A percentile compares a stretch with the other conserved stretches of the same genome.
Evolutionary conservation across 768 basidiomycete species (phyloP).

Genomic region (Pleurotus eryngii): DNA sequence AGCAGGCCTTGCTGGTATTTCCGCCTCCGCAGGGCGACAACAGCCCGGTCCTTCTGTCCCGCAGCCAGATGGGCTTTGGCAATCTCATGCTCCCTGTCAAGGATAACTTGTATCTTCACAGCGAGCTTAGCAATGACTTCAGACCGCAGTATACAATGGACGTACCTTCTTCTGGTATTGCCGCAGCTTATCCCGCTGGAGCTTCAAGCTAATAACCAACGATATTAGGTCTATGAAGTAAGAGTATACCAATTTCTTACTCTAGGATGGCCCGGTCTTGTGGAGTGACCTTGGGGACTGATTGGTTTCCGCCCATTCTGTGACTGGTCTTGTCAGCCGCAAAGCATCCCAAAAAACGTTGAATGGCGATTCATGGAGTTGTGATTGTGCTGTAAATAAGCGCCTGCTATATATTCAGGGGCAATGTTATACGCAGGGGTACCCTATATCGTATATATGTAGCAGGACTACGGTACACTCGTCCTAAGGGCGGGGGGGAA

Average conservation of each 20-base stretch:
- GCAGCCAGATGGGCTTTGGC: constrained; percentile 77
- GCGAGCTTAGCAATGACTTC: neutral
- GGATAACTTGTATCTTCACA: constrained; percentile 77
- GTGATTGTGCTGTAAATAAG: too few species aligned
- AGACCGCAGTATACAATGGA: neutral
- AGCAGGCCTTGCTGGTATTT: constrained; percentile 94
- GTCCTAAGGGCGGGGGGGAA: constrained; percentile 13
- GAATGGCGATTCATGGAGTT: too few species aligned
- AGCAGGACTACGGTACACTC: constrained; percentile 24
- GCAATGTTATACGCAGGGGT: too few species aligned
- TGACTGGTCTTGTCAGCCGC: neutral
- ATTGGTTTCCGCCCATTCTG: constrained; percentile 70
- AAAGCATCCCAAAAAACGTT: too few species aligned
- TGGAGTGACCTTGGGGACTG: constrained; percentile 82
- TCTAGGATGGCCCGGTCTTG: constrained; percentile 96
- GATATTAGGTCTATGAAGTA: neutral
- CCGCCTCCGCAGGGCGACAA: constrained; percentile 82
- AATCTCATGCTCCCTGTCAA: constrained; percentile 86
- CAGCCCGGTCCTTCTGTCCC: constrained; percentile 84
- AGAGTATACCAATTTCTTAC: constrained; percentile 45
- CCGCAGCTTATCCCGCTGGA: constrained; percentile 92
- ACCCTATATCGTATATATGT: constrained; percentile 11
- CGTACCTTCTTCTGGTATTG: constrained; percentile 93
- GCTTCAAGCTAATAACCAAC: constrained; percentile 66
- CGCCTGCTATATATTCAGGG: too few species aligned